Percentiles rank a stretch among this genome's conserved stretches.
phyloP scores from a whole-genome alignment of 768 basidiomycete genomes.

The Pholiota molesta region DNA sequence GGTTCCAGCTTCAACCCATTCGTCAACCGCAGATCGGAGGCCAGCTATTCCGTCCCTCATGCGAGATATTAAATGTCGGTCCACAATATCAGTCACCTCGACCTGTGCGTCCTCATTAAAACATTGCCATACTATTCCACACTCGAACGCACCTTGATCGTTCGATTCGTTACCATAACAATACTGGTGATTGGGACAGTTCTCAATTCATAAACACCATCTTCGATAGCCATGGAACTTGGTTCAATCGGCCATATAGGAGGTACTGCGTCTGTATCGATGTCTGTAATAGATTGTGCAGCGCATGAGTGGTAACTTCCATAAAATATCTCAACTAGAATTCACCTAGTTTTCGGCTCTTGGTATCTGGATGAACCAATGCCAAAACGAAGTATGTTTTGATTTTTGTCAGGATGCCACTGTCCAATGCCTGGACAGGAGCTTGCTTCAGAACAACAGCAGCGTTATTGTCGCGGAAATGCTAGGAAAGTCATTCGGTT shows the following conservation, averaged over 20 bases:
- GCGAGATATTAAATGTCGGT: conserved; percentile 60
- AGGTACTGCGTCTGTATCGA: conserved; percentile 56
- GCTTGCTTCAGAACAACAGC: conserved; percentile 75
- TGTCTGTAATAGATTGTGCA: conserved; percentile 43
- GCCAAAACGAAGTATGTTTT: conserved; percentile 73
- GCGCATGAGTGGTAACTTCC: neutral
- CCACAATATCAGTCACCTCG: conserved; percentile 69
- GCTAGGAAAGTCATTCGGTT: conserved; percentile 46
- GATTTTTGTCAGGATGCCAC: conserved; percentile 48
- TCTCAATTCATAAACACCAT: conserved; percentile 67
- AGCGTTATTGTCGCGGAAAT: conserved; percentile 70
- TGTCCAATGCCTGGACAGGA: conserved; percentile 45
- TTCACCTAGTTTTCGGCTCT: conserved; percentile 55
- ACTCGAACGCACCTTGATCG: conserved; percentile 60
- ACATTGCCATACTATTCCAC: neutral
- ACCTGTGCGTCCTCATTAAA: conserved; percentile 47
- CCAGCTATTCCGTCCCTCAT: conserved; percentile 59
- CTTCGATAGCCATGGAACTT: conserved; percentile 45
- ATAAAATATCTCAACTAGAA: neutral
- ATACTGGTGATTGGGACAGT: conserved; percentile 75
- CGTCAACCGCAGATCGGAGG: conserved; percentile 53
- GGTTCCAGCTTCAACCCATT: conserved; percentile 51
- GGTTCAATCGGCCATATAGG: conserved; percentile 80
- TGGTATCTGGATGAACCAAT: conserved; percentile 66
- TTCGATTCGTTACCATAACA: conserved; percentile 67